phyloP scores from a whole-genome alignment of 2,329 filamentous ascomycete genomes.

The Gyromitra esculenta region DNA sequence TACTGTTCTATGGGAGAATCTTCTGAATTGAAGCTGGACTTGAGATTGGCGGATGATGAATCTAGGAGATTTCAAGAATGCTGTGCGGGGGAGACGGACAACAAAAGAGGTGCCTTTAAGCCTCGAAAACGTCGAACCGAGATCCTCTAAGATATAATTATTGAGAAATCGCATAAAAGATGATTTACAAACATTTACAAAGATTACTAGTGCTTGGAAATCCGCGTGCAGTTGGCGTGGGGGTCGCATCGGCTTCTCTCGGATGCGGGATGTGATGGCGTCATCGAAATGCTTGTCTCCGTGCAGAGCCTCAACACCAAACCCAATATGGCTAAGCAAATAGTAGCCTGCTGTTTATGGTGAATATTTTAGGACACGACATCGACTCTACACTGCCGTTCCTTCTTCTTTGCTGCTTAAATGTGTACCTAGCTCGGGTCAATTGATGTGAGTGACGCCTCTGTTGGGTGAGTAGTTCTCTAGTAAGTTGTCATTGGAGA shows the following conservation, averaged over 20 bases:
- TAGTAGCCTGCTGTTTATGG: background rate
- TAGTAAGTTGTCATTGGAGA: too few species aligned
- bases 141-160: background rate
- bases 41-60: background rate
- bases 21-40: constrained; percentile 9
- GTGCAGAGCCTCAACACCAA: constrained; percentile 9
- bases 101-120: background rate
- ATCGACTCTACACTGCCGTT: background rate
- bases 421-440: too few species aligned
- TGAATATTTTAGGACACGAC: background rate
- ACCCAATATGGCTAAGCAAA: background rate
- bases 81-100: constrained; percentile 11
- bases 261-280: constrained; percentile 2
- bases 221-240: constrained; percentile 4
- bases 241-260: constrained; percentile 22
- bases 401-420: too few species aligned
- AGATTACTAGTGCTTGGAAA: constrained; percentile 23
- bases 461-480: too few species aligned
- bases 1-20: background rate
- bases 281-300: constrained; percentile 19
- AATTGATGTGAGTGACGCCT: too few species aligned
- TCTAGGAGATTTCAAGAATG: constrained; percentile 1
- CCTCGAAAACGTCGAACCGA: background rate
- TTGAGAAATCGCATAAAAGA: constrained; percentile 1
- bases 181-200: constrained; percentile 5